Base-by-base conservation (phyloP, 768 basidiomycete species). In the Cantharellus anzutake region DNA sequence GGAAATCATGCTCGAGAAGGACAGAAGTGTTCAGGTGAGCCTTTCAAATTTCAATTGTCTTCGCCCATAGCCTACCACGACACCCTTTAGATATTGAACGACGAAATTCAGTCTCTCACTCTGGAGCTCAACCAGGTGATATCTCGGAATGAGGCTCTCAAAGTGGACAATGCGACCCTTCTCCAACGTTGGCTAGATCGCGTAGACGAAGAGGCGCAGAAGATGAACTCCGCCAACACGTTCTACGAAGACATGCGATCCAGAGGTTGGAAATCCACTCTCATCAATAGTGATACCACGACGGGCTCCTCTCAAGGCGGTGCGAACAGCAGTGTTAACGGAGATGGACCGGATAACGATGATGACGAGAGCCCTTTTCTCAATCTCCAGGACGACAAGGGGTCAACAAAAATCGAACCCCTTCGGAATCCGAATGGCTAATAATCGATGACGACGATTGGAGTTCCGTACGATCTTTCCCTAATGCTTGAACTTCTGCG, bases 181-280 rank as follows among this genome's bases (percentile, higher is more conserved):
- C 76, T 98, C 1, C 91, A 96, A 69, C 84, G 94, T 16, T 99
- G 96, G 94, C 76, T 98, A 4, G 96, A 98, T 66, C 83, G 85
- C 64, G 96, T 96, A 72, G 90, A 96, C 68, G 73, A 76, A 7
- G 92, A 93, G 66, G 94, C 86, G 4, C 90, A 92, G 70, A 83
- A 82, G 71, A 87, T 99, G 86, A 97, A 98, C 71, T 86, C 87
- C 66, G 89, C 85, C 11, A 89, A 90, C 68, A 50, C 85, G 60
- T 87, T 88, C 69, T 91, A 91, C 66, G 87, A 91, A 69, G 82
- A 84, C 64, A 83, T 90, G 82, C 82, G 83, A 60, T 81, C 84
- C 41, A 78, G 77, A 62, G 81, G 82, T 65, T 77, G 61, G 61
- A 61, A 52, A 69, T 68, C 57, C 57, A 62, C 64, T 16, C 63